Percentiles rank a stretch among this genome's conserved stretches.
Evolutionary conservation across 1,139 yeast genomes (phyloP).

Genomic region (Saccharomyces hybrid): DNA sequence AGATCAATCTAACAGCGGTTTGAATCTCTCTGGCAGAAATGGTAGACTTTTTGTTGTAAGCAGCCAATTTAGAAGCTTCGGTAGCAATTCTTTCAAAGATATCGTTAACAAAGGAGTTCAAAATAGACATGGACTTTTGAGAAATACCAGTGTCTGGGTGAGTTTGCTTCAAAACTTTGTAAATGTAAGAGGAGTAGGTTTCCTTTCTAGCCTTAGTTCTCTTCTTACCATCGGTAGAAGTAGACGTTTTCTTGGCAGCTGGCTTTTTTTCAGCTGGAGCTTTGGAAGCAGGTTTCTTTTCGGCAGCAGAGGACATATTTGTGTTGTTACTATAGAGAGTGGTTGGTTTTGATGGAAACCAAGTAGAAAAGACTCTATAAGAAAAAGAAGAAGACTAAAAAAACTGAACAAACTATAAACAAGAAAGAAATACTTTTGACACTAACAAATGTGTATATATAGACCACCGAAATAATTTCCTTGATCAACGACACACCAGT

Average conservation of each 20-base stretch:
- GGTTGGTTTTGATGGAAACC: neutral
- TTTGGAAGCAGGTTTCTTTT: conserved; percentile 97
- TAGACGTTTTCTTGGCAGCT: conserved; percentile 89
- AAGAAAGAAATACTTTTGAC: too few relatives aligned
- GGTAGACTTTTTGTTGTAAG: conserved; percentile 98
- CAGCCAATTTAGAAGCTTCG: conserved; percentile 98
- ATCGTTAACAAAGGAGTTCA: conserved; percentile 97
- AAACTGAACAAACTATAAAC: neutral
- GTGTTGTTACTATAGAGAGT: neutral
- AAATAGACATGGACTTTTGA: conserved; percentile 97
- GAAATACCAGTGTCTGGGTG: conserved; percentile 99
- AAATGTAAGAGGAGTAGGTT: conserved; percentile 95
- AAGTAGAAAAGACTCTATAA: neutral
- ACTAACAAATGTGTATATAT: neutral
- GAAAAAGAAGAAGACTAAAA: neutral
- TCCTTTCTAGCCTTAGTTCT: conserved; percentile 97
- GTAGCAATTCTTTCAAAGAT: conserved; percentile 91
- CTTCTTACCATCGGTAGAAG: conserved; percentile 74
- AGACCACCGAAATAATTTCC: neutral
- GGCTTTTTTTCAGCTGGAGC: conserved; percentile 97
- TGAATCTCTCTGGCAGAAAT: conserved; percentile 98
- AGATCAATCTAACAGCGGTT: conserved; percentile 97
- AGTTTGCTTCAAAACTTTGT: conserved; percentile 96
- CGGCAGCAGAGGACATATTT: conserved; percentile 61
- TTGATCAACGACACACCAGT: neutral